phyloP scores from a whole-genome alignment of 1,284 basidiomycete species.

The Tausonia pullulans region DNA sequence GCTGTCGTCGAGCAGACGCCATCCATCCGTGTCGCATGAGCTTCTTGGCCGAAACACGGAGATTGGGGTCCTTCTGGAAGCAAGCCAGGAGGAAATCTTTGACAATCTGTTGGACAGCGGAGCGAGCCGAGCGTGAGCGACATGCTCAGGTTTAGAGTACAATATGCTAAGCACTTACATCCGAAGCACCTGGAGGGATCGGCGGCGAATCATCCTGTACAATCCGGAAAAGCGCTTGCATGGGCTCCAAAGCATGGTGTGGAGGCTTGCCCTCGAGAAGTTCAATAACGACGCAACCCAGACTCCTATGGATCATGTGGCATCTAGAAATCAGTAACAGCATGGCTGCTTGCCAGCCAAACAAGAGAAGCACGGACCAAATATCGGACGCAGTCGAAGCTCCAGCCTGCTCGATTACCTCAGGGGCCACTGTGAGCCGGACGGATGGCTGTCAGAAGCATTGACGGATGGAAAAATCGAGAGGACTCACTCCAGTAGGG shows the following conservation, averaged over 20 bases:
- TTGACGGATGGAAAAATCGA: constrained; percentile 16
- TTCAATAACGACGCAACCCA: constrained; percentile 94
- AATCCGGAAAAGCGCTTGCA: constrained; percentile 95
- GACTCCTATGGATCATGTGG: constrained; percentile 46
- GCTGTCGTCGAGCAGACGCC: constrained; percentile 66
- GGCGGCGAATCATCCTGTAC: constrained; percentile 95
- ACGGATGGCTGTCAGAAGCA: constrained; percentile 20
- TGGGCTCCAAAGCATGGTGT: constrained; percentile 88
- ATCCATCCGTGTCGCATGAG: constrained; percentile 92
- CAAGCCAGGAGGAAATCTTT: constrained; percentile 95
- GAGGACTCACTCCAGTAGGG: constrained; percentile 82
- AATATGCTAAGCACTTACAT: constrained; percentile 31
- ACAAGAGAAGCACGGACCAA: constrained; percentile 46
- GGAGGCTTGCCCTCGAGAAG: constrained; percentile 91
- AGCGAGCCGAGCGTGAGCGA: background rate
- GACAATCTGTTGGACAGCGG: constrained; percentile 51
- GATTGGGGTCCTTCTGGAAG: constrained; percentile 93
- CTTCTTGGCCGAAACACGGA: constrained; percentile 88
- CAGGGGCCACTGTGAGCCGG: constrained; percentile 67
- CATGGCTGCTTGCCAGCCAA: too few relatives aligned
- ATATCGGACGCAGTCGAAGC: constrained; percentile 95
- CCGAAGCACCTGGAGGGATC: constrained; percentile 83
- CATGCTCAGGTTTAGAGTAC: background rate
- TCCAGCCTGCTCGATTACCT: constrained; percentile 93
- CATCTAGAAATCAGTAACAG: too few relatives aligned